Percentiles rank a stretch among this genome's conserved stretches.
Evolutionary conservation across 306 rosid species (phyloP).

Genomic region (Pterocarpus macrocarpus): DNA sequence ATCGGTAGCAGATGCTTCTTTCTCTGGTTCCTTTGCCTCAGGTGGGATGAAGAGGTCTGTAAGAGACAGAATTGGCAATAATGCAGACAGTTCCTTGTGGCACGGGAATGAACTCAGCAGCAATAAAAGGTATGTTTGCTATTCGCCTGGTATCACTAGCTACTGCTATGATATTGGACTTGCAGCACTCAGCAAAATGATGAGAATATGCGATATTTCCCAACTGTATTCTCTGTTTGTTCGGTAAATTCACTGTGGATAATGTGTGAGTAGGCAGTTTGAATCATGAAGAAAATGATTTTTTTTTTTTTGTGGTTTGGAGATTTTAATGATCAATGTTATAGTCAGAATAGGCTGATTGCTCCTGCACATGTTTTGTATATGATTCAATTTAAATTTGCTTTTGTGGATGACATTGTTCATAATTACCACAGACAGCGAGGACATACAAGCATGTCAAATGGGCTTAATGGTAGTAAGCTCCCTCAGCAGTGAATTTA

Average conservation of each 20-base stretch:
- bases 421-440: constrained; percentile 68
- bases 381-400: constrained; percentile 4
- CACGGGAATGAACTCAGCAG: constrained; percentile 58
- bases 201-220: background rate
- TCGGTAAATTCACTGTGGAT: background rate
- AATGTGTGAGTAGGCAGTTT: background rate
- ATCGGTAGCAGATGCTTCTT: constrained; percentile 58
- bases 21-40: constrained; percentile 50
- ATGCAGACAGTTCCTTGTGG: constrained; percentile 55
- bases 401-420: constrained; percentile 30
- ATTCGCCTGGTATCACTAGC: constrained; percentile 25
- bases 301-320: background rate
- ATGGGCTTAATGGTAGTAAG: constrained; percentile 69
- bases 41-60: constrained; percentile 85
- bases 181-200: background rate
- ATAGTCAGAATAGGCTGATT: background rate
- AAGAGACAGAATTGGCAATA: constrained; percentile 85
- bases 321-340: background rate
- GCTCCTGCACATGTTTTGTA: background rate
- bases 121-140: constrained; percentile 71
- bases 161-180: background rate
- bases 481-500: constrained; percentile 48
- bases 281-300: background rate
- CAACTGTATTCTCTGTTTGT: background rate
- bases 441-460: constrained; percentile 57